Conservation (phyloP, 108 stramenopile species). For the Nitzschia putrida region DNA sequence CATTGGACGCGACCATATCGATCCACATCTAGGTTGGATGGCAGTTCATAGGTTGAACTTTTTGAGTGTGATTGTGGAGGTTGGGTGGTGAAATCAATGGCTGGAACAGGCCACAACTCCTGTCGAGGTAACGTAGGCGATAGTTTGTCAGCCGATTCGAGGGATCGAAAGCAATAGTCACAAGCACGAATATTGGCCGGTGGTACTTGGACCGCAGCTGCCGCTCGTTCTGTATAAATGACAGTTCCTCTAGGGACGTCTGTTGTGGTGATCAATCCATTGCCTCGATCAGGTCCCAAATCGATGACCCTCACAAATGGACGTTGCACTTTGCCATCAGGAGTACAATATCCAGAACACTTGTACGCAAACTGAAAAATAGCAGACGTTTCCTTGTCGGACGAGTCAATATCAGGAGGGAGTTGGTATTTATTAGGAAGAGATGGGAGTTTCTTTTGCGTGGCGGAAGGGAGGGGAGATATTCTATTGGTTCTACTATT, state of each 20-base stretch:
- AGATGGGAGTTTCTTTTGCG: too few species aligned
- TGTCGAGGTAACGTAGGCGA: constrained; percentile 26
- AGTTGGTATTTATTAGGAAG: too few species aligned
- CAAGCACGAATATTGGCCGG: constrained; percentile 42
- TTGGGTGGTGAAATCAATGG: constrained; percentile 13
- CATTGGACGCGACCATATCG: constrained; percentile 28
- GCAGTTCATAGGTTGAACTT: not conserved
- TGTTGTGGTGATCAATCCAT: constrained; percentile 36
- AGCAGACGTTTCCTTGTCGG: not conserved
- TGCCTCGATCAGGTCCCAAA: constrained; percentile 31
- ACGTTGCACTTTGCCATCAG: constrained; percentile 4
- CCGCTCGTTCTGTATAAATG: constrained; percentile 51
- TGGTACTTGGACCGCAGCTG: constrained; percentile 40
- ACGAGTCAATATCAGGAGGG: not conserved
- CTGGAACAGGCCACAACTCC: constrained; percentile 51
- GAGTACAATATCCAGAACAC: constrained; percentile 9
- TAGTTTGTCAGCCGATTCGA: constrained; percentile 41
- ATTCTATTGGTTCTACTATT: too few species aligned
- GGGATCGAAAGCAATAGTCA: constrained; percentile 57
- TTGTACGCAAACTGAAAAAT: constrained; percentile 25
- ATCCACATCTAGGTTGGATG: constrained; percentile 18
- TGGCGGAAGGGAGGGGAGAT: too few species aligned
- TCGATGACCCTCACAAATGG: constrained; percentile 36
- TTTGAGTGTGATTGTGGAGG: not conserved
- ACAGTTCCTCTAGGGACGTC: constrained; percentile 35